A percentile compares a stretch with the other conserved stretches of the same genome.
These are phyloP conservation scores for Apiotrichum veenhuisii DNA, from an alignment of 1,284 basidiomycete genomes.

Conservation along the genomic window DNA sequence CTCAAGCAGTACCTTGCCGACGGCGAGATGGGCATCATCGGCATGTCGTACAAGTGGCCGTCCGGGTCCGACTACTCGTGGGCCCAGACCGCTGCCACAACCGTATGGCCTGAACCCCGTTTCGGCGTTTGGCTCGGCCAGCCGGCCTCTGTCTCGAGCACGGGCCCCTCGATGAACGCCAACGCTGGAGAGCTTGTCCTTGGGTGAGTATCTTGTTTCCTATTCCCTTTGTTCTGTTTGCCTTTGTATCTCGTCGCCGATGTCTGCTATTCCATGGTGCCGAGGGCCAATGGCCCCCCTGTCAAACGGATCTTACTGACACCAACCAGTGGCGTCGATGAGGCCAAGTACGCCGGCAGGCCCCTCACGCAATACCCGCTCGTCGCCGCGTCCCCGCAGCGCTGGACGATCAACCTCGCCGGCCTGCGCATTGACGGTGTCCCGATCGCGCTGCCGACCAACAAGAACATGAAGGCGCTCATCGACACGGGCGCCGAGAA, in stretches of 20 bases:
- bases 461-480: conserved; percentile 25
- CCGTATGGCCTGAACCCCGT: not conserved
- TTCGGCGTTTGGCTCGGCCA: conserved; percentile 3
- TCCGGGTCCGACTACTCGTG: not conserved
- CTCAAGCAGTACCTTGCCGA: not conserved
- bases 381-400: not conserved
- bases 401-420: not conserved
- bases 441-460: not conserved
- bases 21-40: not conserved
- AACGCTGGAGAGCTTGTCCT: conserved; percentile 1
- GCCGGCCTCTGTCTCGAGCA: not conserved
- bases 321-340: conserved; percentile 48
- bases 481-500: conserved; percentile 74
- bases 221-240: too few relatives aligned
- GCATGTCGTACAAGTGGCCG: not conserved
- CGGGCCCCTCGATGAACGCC: conserved; percentile 23
- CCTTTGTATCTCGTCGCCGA: too few relatives aligned
- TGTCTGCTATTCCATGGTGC: too few relatives aligned
- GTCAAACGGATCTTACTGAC: not conserved
- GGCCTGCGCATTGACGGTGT: not conserved
- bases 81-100: not conserved
- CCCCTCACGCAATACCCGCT: conserved; percentile 60
- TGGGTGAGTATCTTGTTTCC: not conserved
- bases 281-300: not conserved
- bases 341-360: conserved; percentile 63